Base-by-base conservation (phyloP, 257 asterid species). In the Solanum chmielewskii region DNA sequence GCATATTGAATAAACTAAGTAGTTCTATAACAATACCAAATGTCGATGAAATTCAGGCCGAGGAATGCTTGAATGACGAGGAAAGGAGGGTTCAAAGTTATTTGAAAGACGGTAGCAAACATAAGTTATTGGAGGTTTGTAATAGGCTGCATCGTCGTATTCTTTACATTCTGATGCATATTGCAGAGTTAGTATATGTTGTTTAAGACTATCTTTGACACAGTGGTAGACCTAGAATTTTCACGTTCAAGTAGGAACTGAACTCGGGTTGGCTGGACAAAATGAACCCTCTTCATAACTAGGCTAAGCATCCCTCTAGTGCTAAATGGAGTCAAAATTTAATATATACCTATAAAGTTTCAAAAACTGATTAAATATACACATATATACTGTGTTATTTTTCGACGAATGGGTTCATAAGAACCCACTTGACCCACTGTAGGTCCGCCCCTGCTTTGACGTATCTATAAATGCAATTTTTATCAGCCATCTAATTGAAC, bases 111-210 rank as follows among this genome's bases (percentile, higher is more conserved):
- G 20, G 7, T 47, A 92, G 91, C 86, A 87, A 74, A 31, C 3
- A 77, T 62, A 89, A 87, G 88, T 60, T 92, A 89, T 18, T 83
- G 10, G 91, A 91, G 92, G 93, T 92, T 71, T 23, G 86, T 85
- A 73, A 37, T 75, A 23, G 21, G 6, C 20, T 39, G 82, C 52
- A 75, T 75, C 31, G 11, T 75, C 33, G 29, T 41, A 41, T 76
- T 76, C 29, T 42, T 75, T 39, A 12, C 13, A 76, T 23, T 76
- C 60, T n/a, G 21, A 23, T 41, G 59, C 6, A 52, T n/a, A 76
- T 39, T 21, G 82, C 83, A 76, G 83, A 75, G 49, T 41, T 13
- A 20, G 23, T 73, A 73, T 10, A 37, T 37, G 81, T 73, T 73
- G 27, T 27, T 56, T 15, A 8, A 70, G 41, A 29, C 31, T 68